phyloP scores from a whole-genome alignment of 1,284 basidiomycete species.

The Ceratobasidium sp. region DNA sequence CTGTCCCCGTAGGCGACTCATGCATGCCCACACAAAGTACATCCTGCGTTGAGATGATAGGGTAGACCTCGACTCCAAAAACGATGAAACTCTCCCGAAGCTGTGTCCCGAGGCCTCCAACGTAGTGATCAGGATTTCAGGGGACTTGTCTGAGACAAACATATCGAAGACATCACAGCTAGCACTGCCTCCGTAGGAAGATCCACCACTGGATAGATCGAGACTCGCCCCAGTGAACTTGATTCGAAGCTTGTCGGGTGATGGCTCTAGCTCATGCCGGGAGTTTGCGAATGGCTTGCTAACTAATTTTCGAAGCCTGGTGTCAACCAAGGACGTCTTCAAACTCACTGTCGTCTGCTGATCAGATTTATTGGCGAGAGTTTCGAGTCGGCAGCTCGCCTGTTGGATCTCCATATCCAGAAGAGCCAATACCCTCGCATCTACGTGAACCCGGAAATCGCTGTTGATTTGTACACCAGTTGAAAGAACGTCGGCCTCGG shows the following conservation, averaged over 20 bases:
- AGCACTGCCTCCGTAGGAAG: slow-evolving; percentile 1
- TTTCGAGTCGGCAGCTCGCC: slow-evolving; percentile 13
- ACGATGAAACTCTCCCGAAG: slow-evolving; percentile 13
- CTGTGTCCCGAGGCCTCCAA: slow-evolving; percentile 19
- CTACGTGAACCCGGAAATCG: slow-evolving; percentile 27
- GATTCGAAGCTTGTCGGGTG: slow-evolving; percentile 12
- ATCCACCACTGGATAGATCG: background rate
- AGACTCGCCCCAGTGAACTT: slow-evolving; percentile 11
- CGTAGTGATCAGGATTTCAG: slow-evolving; percentile 28
- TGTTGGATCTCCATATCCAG: slow-evolving; percentile 28
- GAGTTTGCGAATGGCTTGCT: slow-evolving; percentile 31
- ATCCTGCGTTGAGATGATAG: slow-evolving; percentile 22
- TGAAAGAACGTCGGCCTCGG: slow-evolving; percentile 36
- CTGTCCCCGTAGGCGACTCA: slow-evolving; percentile 40
- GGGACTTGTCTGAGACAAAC: slow-evolving; percentile 29
- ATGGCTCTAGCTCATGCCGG: slow-evolving; percentile 9
- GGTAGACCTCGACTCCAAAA: slow-evolving; percentile 23
- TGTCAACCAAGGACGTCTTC: slow-evolving; percentile 8
- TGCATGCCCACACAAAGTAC: slow-evolving; percentile 42
- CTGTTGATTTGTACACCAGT: slow-evolving; percentile 1
- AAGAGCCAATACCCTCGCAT: slow-evolving; percentile 22
- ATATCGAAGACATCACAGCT: slow-evolving; percentile 8
- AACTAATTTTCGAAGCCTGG: slow-evolving; percentile 24
- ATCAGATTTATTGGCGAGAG: background rate
- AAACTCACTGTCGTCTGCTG: background rate